Evolutionary conservation across 2,329 filamentous ascomycete species (phyloP).

Genomic region (Aspergillus ruber): DNA sequence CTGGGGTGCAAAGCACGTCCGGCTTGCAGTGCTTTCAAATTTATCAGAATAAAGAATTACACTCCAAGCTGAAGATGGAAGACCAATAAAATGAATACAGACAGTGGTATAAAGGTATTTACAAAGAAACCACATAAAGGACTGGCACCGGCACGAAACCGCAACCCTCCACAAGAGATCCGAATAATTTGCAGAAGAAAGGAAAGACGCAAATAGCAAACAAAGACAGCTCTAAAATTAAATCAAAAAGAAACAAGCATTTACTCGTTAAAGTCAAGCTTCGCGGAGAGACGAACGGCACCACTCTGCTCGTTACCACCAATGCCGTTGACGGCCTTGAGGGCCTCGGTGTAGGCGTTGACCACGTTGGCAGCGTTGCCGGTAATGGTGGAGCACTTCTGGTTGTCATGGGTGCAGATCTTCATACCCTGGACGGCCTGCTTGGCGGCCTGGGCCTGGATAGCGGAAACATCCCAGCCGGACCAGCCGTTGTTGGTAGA

Average conservation of each 20-base stretch:
- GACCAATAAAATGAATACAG: no score
- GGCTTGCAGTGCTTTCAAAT: no score
- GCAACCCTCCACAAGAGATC: neutral
- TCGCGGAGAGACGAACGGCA: conserved; percentile 25
- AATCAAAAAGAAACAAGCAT: neutral
- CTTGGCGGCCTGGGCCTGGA: conserved; percentile 24
- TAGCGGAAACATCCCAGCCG: conserved; percentile 37
- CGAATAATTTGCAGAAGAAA: neutral
- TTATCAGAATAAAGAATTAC: no score
- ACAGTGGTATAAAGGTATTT: no score
- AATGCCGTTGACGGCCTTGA: conserved; percentile 22
- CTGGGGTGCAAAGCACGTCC: no score
- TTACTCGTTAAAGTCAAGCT: conserved; percentile 22
- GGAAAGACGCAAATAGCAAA: neutral
- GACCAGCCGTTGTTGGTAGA: conserved; percentile 25
- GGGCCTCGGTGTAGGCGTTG: conserved; percentile 28
- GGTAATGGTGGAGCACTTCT: conserved; percentile 27
- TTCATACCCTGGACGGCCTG: conserved; percentile 30
- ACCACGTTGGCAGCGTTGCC: conserved; percentile 13
- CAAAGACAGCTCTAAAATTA: neutral
- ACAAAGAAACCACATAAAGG: no score
- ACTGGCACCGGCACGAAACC: neutral
- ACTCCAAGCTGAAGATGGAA: no score
- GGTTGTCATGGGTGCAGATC: conserved; percentile 24
- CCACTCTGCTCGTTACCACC: conserved; percentile 21